Evolutionary conservation across 2,329 filamentous ascomycete species (phyloP).

Genomic region (Sporothrix phasma): DNA sequence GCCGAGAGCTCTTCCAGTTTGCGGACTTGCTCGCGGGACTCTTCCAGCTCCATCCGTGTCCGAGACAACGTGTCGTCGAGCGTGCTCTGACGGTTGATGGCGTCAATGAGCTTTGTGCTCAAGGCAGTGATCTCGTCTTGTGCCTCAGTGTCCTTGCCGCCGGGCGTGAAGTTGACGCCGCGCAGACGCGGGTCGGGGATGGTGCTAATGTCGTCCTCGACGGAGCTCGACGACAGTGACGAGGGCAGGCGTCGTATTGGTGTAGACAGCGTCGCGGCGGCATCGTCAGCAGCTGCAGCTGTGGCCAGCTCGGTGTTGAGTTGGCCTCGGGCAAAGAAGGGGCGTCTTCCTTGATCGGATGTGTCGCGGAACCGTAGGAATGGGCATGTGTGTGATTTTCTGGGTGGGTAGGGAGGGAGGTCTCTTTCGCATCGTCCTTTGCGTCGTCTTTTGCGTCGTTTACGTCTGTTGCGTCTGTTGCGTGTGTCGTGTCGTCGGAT

Average conservation of each 20-base stretch:
- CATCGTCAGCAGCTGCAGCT: not conserved
- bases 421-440: not conserved
- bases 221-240: conserved; percentile 28
- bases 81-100: conserved; percentile 90
- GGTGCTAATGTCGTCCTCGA: conserved; percentile 54
- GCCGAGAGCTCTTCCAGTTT: conserved; percentile 57
- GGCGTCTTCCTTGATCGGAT: not conserved
- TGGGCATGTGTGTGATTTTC: not conserved
- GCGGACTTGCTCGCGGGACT: conserved; percentile 55
- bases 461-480: too few species aligned
- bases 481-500: not conserved
- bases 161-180: conserved; percentile 36
- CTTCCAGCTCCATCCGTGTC: conserved; percentile 73
- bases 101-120: conserved; percentile 92
- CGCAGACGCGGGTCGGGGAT: conserved; percentile 55
- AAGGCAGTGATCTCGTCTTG: conserved; percentile 73
- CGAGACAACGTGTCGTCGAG: conserved; percentile 81
- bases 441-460: not conserved
- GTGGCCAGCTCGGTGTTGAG: not conserved
- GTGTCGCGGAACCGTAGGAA: not conserved
- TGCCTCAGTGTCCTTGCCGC: conserved; percentile 39
- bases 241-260: conserved; percentile 17
- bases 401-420: not conserved
- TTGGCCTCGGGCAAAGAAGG: not conserved
- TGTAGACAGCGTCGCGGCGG: not conserved